phyloP scores from a whole-genome alignment of 2,329 filamentous ascomycete species.

The Xylariaceae sp. region DNA sequence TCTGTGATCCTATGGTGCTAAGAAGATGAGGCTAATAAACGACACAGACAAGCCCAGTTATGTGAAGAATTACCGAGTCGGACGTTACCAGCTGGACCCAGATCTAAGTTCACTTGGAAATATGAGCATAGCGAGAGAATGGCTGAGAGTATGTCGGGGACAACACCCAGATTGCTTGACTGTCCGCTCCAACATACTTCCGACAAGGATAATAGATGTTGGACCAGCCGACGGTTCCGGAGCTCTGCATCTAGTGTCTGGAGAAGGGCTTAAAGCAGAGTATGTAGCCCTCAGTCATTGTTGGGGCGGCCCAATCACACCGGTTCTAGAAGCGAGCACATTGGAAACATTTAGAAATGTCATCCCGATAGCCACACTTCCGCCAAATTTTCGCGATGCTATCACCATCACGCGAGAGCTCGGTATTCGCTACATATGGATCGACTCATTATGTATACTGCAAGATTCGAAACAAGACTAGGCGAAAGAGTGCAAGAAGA shows the following conservation, averaged over 20 bases:
- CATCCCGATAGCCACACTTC: constrained; percentile 3
- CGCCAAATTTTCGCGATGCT: constrained; percentile 18
- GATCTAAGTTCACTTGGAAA: not conserved
- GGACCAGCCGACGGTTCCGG: too few relatives aligned
- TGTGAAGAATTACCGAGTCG: not conserved
- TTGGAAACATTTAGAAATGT: not conserved
- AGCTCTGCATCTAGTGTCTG: not conserved
- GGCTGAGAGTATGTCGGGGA: not conserved
- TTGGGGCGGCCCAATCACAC: constrained; percentile 22
- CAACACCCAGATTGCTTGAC: not conserved
- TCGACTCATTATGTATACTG: constrained; percentile 13
- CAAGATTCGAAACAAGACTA: constrained; percentile 15
- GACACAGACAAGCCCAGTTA: not conserved
- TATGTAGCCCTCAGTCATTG: constrained; percentile 31
- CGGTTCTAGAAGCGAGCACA: not conserved
- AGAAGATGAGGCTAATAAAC: constrained; percentile 19
- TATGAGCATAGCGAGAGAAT: not conserved
- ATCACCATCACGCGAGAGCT: constrained; percentile 12
- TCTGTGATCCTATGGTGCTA: too few relatives aligned
- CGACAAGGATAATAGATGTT: not conserved
- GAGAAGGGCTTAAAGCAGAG: not conserved
- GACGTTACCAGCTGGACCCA: not conserved
- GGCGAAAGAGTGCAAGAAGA: constrained; percentile 6
- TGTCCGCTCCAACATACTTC: not conserved
- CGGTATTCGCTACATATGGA: constrained; percentile 17